Evolutionary conservation across 257 asterid species (phyloP).

Genomic region (Nicotiana tabacum): DNA sequence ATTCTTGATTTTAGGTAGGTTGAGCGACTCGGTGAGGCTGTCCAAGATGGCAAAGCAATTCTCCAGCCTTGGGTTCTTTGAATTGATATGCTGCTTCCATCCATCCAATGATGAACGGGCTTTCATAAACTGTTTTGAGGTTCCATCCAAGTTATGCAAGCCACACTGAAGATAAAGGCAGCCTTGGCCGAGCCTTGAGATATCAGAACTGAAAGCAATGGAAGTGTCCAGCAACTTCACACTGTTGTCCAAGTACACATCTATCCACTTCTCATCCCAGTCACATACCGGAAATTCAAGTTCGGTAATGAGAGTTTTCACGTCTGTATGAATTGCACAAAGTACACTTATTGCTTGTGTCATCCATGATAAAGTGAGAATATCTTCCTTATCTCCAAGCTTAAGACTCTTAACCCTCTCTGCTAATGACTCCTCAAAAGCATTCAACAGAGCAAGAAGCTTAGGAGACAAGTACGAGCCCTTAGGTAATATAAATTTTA

Average conservation of each 20-base stretch:
- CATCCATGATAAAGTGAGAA: constrained; percentile 70
- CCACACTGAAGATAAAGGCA: constrained; percentile 57
- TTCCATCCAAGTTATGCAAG: constrained; percentile 38
- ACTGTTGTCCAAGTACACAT: constrained; percentile 69
- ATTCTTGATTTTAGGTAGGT: constrained; percentile 77
- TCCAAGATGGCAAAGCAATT: constrained; percentile 59
- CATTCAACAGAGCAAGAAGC: constrained; percentile 51
- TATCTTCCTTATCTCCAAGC: constrained; percentile 50
- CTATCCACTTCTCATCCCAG: constrained; percentile 92
- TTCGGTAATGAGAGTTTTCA: constrained; percentile 48
- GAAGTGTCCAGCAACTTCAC: constrained; percentile 73
- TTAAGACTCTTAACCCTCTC: constrained; percentile 49
- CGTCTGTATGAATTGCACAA: constrained; percentile 60
- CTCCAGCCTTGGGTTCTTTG: constrained; percentile 57
- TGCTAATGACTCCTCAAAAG: constrained; percentile 59
- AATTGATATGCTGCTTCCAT: constrained; percentile 55
- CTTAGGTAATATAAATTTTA: constrained; percentile 55
- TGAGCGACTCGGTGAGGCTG: constrained; percentile 46
- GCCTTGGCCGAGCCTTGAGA: constrained; percentile 66
- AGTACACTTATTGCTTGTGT: constrained; percentile 53
- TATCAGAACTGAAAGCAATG: constrained; percentile 77
- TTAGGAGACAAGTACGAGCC: constrained; percentile 58
- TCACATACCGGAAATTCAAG: constrained; percentile 69
- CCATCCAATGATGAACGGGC: constrained; percentile 66
- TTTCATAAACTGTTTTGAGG: constrained; percentile 43